phyloP scores from a whole-genome alignment of 192 early-diverging fungal genomes.

The Coemansia pectinata region DNA sequence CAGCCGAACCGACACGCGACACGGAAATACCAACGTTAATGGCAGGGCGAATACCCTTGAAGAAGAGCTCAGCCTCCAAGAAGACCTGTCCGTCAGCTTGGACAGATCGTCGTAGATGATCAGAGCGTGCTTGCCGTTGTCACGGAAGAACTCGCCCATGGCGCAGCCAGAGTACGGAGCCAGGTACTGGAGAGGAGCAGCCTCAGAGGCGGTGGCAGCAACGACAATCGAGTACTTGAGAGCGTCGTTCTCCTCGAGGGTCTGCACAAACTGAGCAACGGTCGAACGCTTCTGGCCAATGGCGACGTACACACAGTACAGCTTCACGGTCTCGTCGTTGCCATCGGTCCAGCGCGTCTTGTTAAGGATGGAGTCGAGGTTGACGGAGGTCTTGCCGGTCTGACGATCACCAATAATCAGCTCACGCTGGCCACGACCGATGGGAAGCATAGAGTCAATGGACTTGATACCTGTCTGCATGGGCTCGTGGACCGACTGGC shows the following conservation, averaged over 20 bases:
- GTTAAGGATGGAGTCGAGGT: conserved; percentile 98
- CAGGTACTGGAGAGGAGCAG: conserved; percentile 97
- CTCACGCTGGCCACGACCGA: conserved; percentile 99
- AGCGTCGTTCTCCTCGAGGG: conserved; percentile 97
- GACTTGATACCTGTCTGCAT: conserved; percentile 99
- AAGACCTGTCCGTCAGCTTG: conserved; percentile 99
- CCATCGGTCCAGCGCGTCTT: conserved; percentile 98
- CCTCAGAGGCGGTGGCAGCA: conserved; percentile 98
- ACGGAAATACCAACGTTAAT: conserved; percentile 99
- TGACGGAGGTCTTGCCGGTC: conserved; percentile 99
- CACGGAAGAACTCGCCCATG: conserved; percentile 99
- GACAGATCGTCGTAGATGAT: conserved; percentile 99
- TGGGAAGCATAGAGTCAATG: conserved; percentile 99
- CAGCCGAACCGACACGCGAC: conserved; percentile 99
- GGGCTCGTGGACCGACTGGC: conserved; percentile 98
- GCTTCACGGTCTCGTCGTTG: conserved; percentile 95
- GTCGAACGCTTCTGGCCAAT: conserved; percentile 99
- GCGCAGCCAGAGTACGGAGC: conserved; percentile 98
- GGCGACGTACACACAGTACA: conserved; percentile 99
- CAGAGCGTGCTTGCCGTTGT: conserved; percentile 97
- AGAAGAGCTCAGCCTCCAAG: conserved; percentile 99
- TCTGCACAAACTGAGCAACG: conserved; percentile 98
- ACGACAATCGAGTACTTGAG: conserved; percentile 99
- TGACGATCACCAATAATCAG: conserved; percentile 99
- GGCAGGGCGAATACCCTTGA: conserved; percentile 99